Percentiles rank a stretch among this genome's conserved stretches.
These are phyloP conservation scores for Clonostachys chloroleuca DNA, from an alignment of 2,329 filamentous ascomycete species.

Conservation along the genomic window DNA sequence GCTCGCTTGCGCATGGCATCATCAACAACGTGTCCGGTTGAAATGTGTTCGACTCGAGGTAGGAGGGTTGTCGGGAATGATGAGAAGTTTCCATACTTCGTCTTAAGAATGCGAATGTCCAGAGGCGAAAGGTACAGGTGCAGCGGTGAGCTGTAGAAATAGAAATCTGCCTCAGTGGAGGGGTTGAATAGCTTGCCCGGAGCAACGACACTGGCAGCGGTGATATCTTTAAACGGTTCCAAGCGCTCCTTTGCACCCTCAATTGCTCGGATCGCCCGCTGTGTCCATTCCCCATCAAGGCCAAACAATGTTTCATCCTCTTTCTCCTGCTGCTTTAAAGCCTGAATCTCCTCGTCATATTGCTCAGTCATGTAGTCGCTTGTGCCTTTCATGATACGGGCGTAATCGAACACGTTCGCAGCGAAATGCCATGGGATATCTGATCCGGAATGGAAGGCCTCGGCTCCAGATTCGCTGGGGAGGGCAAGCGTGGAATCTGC, in stretches of 20 bases:
- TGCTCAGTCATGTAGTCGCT: constrained; percentile 82
- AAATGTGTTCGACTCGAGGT: constrained; percentile 84
- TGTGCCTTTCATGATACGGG: constrained; percentile 90
- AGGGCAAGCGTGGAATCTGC: constrained; percentile 81
- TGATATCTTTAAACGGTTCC: constrained; percentile 29
- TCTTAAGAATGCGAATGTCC: constrained; percentile 88
- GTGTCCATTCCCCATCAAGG: constrained; percentile 89
- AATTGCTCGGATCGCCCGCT: constrained; percentile 74
- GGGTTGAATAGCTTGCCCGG: constrained; percentile 10
- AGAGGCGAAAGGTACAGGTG: constrained; percentile 88
- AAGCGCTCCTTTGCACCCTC: constrained; percentile 72
- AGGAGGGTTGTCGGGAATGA: constrained; percentile 81
- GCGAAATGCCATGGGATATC: constrained; percentile 94
- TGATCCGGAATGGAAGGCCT: constrained; percentile 63
- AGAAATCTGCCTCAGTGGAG: constrained; percentile 54
- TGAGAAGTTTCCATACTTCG: constrained; percentile 79
- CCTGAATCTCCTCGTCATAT: constrained; percentile 73
- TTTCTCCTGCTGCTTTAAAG: constrained; percentile 70
- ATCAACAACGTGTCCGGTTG: constrained; percentile 82
- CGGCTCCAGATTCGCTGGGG: constrained; percentile 72
- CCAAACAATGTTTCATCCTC: constrained; percentile 91
- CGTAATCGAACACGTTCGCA: constrained; percentile 91
- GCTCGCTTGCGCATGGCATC: constrained; percentile 77
- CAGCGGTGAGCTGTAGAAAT: constrained; percentile 82
- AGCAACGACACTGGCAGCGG: constrained; percentile 3